These are phyloP conservation scores for Ceratobasidium sp. DNA, from an alignment of 1,284 basidiomycete species.

Conservation along the genomic window DNA sequence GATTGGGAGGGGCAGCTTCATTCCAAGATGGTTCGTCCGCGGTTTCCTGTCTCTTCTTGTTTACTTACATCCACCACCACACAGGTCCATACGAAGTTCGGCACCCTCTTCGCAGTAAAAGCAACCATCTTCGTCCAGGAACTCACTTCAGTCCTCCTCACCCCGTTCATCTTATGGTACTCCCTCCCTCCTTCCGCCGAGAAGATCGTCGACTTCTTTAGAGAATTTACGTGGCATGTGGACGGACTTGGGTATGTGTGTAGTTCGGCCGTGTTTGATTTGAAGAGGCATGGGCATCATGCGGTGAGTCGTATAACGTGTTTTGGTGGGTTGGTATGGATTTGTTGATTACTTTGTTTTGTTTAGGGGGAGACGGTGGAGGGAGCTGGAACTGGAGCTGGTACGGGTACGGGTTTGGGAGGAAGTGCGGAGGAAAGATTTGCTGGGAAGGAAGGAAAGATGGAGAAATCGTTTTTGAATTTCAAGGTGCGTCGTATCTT, in stretches of 20 bases:
- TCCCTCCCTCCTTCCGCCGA: constrained; percentile 91
- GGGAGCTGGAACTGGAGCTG: not conserved
- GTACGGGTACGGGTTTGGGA: not conserved
- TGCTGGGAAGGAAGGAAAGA: constrained; percentile 80
- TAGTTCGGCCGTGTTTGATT: constrained; percentile 98
- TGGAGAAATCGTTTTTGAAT: constrained; percentile 97
- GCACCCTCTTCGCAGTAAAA: constrained; percentile 91
- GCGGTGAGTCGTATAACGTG: not conserved
- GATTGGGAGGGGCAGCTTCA: constrained; percentile 93
- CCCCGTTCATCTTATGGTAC: constrained; percentile 94
- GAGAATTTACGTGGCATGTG: constrained; percentile 96
- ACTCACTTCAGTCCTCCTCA: constrained; percentile 90
- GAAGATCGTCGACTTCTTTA: constrained; percentile 94
- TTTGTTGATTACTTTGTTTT: not conserved
- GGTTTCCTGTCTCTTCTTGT: too few relatives aligned
- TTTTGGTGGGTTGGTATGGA: not conserved
- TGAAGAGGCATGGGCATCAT: constrained; percentile 86
- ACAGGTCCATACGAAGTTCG: constrained; percentile 90
- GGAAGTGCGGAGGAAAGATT: constrained; percentile 59
- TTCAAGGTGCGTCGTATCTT: constrained; percentile 77
- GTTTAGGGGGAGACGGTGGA: not conserved
- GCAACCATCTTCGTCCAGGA: constrained; percentile 89
- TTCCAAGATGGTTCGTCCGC: constrained; percentile 78
- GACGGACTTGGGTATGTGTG: constrained; percentile 97
- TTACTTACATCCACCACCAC: too few relatives aligned